Percentiles rank a stretch among this genome's conserved stretches.
Conservation (phyloP, 768 basidiomycete species). For the Amanita molliuscula region DNA sequence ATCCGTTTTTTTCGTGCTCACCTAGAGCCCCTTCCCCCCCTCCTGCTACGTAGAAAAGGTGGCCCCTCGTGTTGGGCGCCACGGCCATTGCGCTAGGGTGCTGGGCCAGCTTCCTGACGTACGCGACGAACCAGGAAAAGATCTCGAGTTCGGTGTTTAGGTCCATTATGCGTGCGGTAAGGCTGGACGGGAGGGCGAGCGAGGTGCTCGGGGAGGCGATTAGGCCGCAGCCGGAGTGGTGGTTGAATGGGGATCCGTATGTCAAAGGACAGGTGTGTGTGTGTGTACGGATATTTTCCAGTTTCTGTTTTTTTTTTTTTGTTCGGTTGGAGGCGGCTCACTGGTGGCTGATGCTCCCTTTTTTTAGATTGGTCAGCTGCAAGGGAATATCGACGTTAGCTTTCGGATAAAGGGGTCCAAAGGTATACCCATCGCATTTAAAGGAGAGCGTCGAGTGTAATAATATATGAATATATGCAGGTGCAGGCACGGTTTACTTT, state of each 20-base stretch:
- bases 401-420: conserved; percentile 67
- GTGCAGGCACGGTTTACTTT: conserved; percentile 71
- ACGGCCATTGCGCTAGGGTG: conserved; percentile 42
- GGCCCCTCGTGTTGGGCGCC: conserved; percentile 47
- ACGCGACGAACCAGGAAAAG: conserved; percentile 69
- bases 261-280: conserved; percentile 60
- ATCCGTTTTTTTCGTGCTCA: not conserved
- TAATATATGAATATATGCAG: too few species aligned
- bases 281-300: too few species aligned
- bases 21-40: too few species aligned
- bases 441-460: too few species aligned
- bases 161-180: conserved; percentile 51
- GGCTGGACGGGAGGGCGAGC: conserved; percentile 37
- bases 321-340: too few species aligned
- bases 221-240: conserved; percentile 58
- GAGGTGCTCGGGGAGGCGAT: conserved; percentile 57
- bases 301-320: too few species aligned
- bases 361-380: conserved; percentile 55
- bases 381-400: conserved; percentile 70
- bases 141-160: conserved; percentile 66
- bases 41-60: conserved; percentile 32
- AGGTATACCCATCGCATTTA: too few species aligned
- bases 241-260: conserved; percentile 67
- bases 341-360: too few species aligned
- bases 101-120: conserved; percentile 62